Evolutionary conservation across 192 early-diverging fungal species (phyloP), one percentile per base, ranked within the genome.

Genomic region (Linnemannia schmuckeri): DNA sequence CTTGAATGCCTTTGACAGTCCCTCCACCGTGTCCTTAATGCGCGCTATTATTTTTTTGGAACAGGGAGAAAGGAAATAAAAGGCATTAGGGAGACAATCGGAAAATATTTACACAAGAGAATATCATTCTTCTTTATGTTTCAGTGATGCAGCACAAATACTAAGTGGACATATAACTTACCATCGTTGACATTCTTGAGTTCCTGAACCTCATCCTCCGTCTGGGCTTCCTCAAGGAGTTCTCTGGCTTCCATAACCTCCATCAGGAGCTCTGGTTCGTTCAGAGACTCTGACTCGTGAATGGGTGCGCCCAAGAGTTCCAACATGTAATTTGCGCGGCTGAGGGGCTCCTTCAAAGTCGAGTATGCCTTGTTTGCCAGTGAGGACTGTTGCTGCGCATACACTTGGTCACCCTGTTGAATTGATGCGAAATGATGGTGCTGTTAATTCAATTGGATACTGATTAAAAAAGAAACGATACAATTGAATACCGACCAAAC

Each of bases 291-390:
- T 10, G 92, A 80, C 82, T 97, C 96, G 47, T 89, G 82, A 15
- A 96, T 90, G 24, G 90, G 83, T 2, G 90, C 70, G 8, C 89
- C 92, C 4, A 90, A 68, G 40, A 95, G 89, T 35, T 92, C 88
- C 54, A 98, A 91, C 77, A 98, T 89, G 55, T 98, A 98, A 61
- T 94, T 91, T 15, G 97, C 96, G 15, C 97, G 91, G 18, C 88
- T 76, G n/a, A 98, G 90, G 7, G 96, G 97, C 41, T 97, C 94
- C 44, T 92, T 86, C 33, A 98, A 88, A 24, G 94, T 93, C 33
- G 96, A 88, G 75, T 97, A 97, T 17, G 95, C 97, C 79, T 97
- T 96, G 92, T 98, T 98, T 63, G 96, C 92, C 78, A 95, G 93
- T 4, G 96, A 92, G 0, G 97, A 97, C 74, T 96, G 96, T 40